Conservation (phyloP, 1,284 basidiomycete species). For the Kwoniella shivajii region DNA sequence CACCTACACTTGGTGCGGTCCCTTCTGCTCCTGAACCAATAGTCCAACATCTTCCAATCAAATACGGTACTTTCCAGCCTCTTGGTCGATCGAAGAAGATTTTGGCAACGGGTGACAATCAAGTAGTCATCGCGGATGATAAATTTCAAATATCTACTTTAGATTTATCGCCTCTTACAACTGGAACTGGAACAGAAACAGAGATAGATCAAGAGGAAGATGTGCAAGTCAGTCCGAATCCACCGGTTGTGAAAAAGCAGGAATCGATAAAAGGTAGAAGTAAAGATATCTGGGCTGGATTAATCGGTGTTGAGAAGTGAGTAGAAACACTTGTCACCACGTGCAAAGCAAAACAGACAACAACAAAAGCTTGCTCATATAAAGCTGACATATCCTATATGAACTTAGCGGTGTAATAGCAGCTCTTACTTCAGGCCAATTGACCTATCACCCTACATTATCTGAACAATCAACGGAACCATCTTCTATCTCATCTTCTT, state of each 20-base stretch:
- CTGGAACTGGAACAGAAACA: no score
- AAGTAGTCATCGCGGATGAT: conserved; percentile 46
- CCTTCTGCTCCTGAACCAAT: conserved; percentile 39
- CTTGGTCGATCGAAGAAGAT: conserved; percentile 45
- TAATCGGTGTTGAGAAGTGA: conserved; percentile 30
- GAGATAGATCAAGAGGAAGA: conserved; percentile 21
- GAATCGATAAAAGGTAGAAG: conserved; percentile 20
- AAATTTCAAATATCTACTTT: conserved; percentile 41
- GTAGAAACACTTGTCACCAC: not conserved
- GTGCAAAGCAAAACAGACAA: not conserved
- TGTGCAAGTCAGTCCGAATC: no score
- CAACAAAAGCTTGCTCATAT: not conserved
- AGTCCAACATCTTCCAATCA: conserved; percentile 47
- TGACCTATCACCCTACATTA: conserved; percentile 23
- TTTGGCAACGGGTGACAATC: conserved; percentile 16
- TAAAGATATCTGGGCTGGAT: conserved; percentile 41
- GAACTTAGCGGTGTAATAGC: conserved; percentile 42
- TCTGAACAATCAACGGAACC: conserved; percentile 6
- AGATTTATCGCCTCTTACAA: conserved; percentile 12
- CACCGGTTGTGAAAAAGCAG: conserved; percentile 29
- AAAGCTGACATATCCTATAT: no score
- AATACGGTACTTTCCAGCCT: conserved; percentile 37
- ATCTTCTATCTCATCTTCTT: conserved; percentile 1
- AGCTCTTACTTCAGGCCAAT: conserved; percentile 44
- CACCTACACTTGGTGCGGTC: conserved; percentile 22